These are phyloP conservation scores for Kwoniella bestiolae DNA, from an alignment of 768 basidiomycete species.

Conservation along the genomic window DNA sequence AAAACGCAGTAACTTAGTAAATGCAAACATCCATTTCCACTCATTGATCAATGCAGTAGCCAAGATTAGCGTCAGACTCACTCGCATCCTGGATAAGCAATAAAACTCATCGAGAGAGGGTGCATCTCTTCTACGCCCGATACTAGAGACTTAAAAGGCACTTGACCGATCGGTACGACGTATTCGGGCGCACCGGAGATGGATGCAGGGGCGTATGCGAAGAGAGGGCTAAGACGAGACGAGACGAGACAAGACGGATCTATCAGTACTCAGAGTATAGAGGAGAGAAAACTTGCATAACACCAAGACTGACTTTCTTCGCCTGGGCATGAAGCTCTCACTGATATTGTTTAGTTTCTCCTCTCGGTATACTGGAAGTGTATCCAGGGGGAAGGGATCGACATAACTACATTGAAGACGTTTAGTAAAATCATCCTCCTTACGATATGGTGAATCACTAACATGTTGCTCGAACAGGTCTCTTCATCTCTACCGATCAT, in stretches of 20 bases:
- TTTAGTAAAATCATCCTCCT: no score
- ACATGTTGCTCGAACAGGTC: constrained; percentile 44
- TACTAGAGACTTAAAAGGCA: constrained; percentile 41
- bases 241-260: no score
- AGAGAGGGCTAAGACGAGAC: background rate
- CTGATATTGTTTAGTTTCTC: background rate
- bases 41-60: no score
- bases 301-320: constrained; percentile 8
- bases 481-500: constrained; percentile 36
- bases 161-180: constrained; percentile 49
- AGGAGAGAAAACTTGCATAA: no score
- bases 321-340: background rate
- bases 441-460: no score
- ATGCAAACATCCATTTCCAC: no score
- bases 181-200: constrained; percentile 30
- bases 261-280: no score
- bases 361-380: constrained; percentile 1
- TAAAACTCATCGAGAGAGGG: constrained; percentile 26
- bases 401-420: no score
- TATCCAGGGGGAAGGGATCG: constrained; percentile 12
- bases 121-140: constrained; percentile 28
- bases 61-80: constrained; percentile 4
- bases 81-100: constrained; percentile 24
- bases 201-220: constrained; percentile 1
- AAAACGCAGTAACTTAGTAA: no score